Base-by-base conservation (phyloP, 345 rosid species). In the Sisymbrium altissimum region DNA sequence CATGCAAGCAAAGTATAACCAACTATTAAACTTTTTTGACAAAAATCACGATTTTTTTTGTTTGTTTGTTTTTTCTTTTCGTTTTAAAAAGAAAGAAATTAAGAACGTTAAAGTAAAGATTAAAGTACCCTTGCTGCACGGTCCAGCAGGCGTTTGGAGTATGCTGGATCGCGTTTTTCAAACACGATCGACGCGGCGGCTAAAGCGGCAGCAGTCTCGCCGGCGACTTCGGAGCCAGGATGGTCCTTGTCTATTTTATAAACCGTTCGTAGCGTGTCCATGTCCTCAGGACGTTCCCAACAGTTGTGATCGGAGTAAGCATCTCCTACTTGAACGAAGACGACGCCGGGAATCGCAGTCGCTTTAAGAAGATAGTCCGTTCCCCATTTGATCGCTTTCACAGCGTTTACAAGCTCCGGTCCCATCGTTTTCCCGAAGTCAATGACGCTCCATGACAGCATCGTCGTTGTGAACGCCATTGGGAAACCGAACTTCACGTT, bases 271-370 rank as follows among this genome's bases (percentile, higher is more conserved):
- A 93, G 80, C 0, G 96, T 91, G 6, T 90, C 87, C 98, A 91
- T 94, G 83, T 94, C 98, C 78, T 94, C 97, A n/a, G 96, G 96
- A 62, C 96, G 81, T 78, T 94, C 97, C 98, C 98, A 94, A 48
- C 98, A 91, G 56, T 87, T 87, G 61, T 94, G 98, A 44, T 94
- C 98, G 9, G 95, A 88, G 43, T 84, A 82, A 35, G 97, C 96
- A 32, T 94, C 96, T 9, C 97, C 98, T 39, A 93, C 98, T 89
- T 87, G 86, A 0, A 70, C 80, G 49, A 76, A 76, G 2, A 76
- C 71, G 11, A 70, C 75, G 9, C 33, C 27, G 0, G 75, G 75
- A 63, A 76, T 23, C 29, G 32, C 27, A 9, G 80, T 76, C 38
- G 96, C 88, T 77, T 93, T 93, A 77, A 89, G 64, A 81, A 91